Conservation (phyloP, 2,329 filamentous ascomycete species). For the Trichoderma asperellum region DNA sequence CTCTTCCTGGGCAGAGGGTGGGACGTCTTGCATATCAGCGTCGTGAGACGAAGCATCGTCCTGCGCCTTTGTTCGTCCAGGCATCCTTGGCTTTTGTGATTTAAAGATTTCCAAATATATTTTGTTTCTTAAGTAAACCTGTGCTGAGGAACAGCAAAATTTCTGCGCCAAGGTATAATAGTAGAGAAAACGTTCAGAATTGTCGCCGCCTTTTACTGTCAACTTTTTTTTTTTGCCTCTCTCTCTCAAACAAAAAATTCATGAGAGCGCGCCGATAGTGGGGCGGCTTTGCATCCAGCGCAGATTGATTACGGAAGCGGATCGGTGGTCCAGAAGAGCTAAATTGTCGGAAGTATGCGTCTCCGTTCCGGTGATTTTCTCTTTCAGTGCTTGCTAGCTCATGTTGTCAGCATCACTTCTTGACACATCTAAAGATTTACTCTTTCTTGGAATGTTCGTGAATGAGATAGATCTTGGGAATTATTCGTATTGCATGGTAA, state of each 20-base stretch:
- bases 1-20: conserved; percentile 44
- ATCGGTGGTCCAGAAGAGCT: background rate
- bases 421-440: no score
- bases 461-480: no score
- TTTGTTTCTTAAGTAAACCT: background rate
- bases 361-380: background rate
- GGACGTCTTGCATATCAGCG: conserved; percentile 51
- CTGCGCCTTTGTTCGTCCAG: conserved; percentile 46
- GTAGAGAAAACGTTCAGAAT: background rate
- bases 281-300: conserved; percentile 6
- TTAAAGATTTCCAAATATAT: background rate
- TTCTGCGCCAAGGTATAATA: background rate
- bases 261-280: conserved; percentile 17
- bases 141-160: background rate
- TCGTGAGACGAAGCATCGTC: conserved; percentile 42
- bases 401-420: no score
- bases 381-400: background rate
- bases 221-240: background rate
- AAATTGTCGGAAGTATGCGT: background rate
- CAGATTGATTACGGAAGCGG: conserved; percentile 23
- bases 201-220: background rate
- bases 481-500: no score
- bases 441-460: no score
- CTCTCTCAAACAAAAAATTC: conserved; percentile 6
- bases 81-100: conserved; percentile 41